Evolutionary conservation across 1,284 basidiomycete genomes (phyloP), one percentile per base, ranked within the genome.

Genomic region (Heterobasidion annosum): DNA sequence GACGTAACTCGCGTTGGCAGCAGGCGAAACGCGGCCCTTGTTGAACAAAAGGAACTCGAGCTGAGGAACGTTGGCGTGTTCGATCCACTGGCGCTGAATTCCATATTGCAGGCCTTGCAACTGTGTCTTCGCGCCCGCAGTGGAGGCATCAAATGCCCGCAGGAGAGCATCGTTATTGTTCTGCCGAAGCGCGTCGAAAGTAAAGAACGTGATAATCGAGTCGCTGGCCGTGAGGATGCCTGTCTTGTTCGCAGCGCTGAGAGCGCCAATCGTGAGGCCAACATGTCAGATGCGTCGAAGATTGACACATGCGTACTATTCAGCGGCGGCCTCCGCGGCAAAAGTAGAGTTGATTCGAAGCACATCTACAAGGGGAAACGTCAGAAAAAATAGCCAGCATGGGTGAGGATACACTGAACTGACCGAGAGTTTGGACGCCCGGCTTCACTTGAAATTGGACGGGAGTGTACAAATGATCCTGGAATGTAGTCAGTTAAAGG

Each of bases 371-470:
- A 12, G 25, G 25, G 25, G 3, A 25, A 34, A 15, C 12, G 40
- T 37, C 7, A 46, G 37, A 40, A 8, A 48, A 18, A 13, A n/a
- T n/a, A 33, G 25, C 25, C 25, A 13, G 33, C 8, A 16, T n/a
- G 47, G 12, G 45, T 45, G 9, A 4, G 13, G 19, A 18, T 13
- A 4, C 7, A 51, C 45, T 13, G 34, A 33, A 15, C 18, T 8
- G 15, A 57, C 56, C 56, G 25, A 55, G 55, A 16, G 54, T 57
- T 13, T 32, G 13, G 10, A 48, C 34, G 13, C 58, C 60, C 45
- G 55, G 57, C 13, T 51, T 42, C 4, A 61, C 47, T 5, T 56
- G 40, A 1, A 48, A 56, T 34, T 62, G 58, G 7, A 59, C 57
- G 43, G 55, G 42, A 6, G 19, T 12, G 37, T 34, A 32, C 12